Evolutionary conservation across 192 early-diverging fungal species (phyloP).

Genomic region (Coemansia sp.): DNA sequence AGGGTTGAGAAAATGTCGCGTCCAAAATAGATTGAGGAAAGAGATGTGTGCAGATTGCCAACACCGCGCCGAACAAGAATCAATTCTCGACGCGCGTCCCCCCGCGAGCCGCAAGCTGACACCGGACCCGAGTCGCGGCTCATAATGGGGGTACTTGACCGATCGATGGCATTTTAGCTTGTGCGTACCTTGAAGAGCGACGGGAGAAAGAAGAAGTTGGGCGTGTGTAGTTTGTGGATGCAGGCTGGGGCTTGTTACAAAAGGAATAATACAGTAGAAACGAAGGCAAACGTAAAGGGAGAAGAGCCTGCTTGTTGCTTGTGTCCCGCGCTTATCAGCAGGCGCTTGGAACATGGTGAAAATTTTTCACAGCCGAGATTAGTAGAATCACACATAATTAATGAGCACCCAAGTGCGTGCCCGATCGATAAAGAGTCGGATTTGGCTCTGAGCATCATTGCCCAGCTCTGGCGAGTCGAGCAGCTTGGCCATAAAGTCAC

Average conservation of each 20-base stretch:
- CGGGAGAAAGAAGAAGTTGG: background rate
- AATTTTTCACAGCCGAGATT: background rate
- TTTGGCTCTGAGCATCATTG: slow-evolving; percentile 2
- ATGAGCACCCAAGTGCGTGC: slow-evolving; percentile 18
- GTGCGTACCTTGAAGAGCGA: background rate
- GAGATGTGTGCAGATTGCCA: too few species aligned
- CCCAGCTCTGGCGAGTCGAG: background rate
- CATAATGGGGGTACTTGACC: background rate
- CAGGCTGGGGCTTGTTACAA: background rate
- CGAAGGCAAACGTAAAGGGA: background rate
- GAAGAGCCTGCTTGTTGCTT: background rate
- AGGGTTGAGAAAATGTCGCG: background rate
- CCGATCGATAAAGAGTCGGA: slow-evolving; percentile 20
- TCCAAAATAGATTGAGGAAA: background rate
- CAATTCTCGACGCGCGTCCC: too few species aligned
- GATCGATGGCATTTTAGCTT: background rate
- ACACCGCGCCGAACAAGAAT: too few species aligned
- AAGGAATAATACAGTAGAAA: background rate
- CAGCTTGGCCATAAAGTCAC: slow-evolving; percentile 7
- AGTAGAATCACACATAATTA: slow-evolving; percentile 18
- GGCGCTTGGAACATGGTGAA: background rate
- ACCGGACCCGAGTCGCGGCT: background rate
- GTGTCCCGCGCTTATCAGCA: background rate
- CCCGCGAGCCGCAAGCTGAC: too few species aligned
- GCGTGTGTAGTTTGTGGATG: background rate